Evolutionary conservation across 495 filamentous ascomycete genomes (phyloP), one percentile per base, ranked within the genome.

Genomic region (Xylaria castorea): DNA sequence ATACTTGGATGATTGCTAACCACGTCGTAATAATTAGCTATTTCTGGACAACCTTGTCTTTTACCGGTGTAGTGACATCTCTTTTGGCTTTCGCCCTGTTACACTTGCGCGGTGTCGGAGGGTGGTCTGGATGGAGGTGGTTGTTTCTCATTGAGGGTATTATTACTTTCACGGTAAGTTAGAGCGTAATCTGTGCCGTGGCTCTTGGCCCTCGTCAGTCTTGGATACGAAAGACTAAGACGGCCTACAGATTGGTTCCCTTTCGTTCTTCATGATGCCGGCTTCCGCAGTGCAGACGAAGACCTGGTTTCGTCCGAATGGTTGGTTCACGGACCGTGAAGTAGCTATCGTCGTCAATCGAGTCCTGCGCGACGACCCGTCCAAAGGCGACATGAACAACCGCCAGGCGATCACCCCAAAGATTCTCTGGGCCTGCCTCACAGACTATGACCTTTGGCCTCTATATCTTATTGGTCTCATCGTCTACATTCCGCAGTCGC

Each of bases 391-490:
- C 66, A 87, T 88, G 86, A 86, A 87, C 66, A 87, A 86, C 60
- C 85, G 91, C 11, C 87, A 93, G 78, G 87, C 89, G 0, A 81
- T 94, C 22, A 89, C 87, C 0, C 87, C 85, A 0, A 87, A 78
- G 46, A 77, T 87, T 25, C 83, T 94, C 32, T 90, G 88, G 85
- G 73, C 87, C 34, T 83, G 86, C 5, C 74, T 94, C 11, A 87
- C 82, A 44, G 92, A 94, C 78, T 93, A 89, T 70, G 89, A 94
- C 72, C 84, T 94, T 74, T 94, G 92, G 91, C 89, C 90, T 0
- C 83, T 93, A 27, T 94, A 93, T 73, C 70, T 90, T 8, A 79
- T 94, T 18, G 91, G 92, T 5, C 48, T 94, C 5, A 81, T 83
- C 1, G 89, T 85, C 78, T 82, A 85, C 68, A 90, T 92, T 20